Base-by-base conservation (phyloP, 129 eudicot genomes). In the Ambrosia trifida region DNA sequence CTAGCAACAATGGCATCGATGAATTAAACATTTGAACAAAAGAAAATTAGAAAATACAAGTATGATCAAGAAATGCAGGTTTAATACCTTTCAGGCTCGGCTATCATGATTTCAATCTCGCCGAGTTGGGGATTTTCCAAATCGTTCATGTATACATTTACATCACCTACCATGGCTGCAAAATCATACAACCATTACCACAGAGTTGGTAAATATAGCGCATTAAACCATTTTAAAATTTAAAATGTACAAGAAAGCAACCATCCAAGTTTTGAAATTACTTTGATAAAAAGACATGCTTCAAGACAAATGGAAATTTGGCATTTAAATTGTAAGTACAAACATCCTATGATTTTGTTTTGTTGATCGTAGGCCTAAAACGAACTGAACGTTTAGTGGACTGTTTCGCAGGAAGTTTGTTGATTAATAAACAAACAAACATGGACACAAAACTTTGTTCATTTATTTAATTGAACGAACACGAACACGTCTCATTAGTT, bases 131-230 rank as follows among this genome's bases (percentile, higher is more conserved):
- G 70, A 78, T 94, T 90, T 32, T 94, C 97, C 82, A 73, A 64
- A 83, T 90, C 96, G 59, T 94, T 94, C 97, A 94, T 87, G 77
- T 89, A 94, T 72, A 94, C 79, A 54, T 94, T 94, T 3, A 94
- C 97, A 80, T 90, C 98, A 65, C 98, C 98, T 18, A 87, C 93
- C 97, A 94, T 94, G 32, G 97, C 97, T 94, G 85, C 54, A 78
- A 76, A 62, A 31, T n/a, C 50, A 58, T 36, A 73, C 6, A 33
- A 52, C 31, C 30, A 24, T 79, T 12, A 53, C 17, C 3, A 11
- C 12, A 38, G 18, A 41, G 11, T 41, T 72, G 3, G 54, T 7
- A 8, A 38, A 40, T 13, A 56, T 18, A 32, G 51, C 16, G 19
- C 35, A 32, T 10, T 7, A 45, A 47, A 49, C 47, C 60, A 72